Base-by-base conservation (phyloP, 805 yeast species). In the Candida schatavii region DNA sequence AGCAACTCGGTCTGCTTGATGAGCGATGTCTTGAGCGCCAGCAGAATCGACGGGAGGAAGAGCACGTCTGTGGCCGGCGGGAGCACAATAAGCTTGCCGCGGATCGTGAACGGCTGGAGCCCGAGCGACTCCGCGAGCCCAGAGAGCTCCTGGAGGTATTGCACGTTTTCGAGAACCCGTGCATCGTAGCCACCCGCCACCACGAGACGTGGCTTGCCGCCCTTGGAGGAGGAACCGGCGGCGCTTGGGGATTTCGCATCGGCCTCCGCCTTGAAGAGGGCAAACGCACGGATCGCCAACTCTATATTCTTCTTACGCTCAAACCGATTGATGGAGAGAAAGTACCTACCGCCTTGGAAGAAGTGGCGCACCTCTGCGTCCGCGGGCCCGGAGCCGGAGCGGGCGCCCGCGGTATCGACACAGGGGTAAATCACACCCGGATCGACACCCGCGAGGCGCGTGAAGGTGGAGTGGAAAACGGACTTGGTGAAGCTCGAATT, bases 141-240 rank as follows among this genome's bases (percentile, higher is more conserved):
- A 47, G 77, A 70, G 29, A 93, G 70, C 47, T 86, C 86, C 18
- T 67, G 55, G 37, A 89, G 68, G 52, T 87, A 87, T 39, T 75
- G 76, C 22, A 79, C 85, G 61, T 93, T 93, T 58, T 90, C 98
- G 0, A 53, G 42, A 0, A 88, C 85, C 35, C 88, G 65, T 7
- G 74, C 51, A 59, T 93, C 99, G 61, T 83, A 93, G 0, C 99
- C 99, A 10, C 99, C 99, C 6, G 96, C 85, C 29, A 93, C 64
- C 1, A 89, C 74, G 40, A 93, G 70, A 43, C 76, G 75, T 3
- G 74, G 68, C 15, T 61, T 55, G 37, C 52, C 28, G 43, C 57
- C 49, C 18, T 2, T 74, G 61, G 14, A 67, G 10, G 37, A n/a
- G 34, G 13, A 9, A 10, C 19, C 34, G 36, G 19, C 6, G 15